Base-by-base conservation (phyloP, 2,329 filamentous ascomycete species). In the Colletotrichum sojae region DNA sequence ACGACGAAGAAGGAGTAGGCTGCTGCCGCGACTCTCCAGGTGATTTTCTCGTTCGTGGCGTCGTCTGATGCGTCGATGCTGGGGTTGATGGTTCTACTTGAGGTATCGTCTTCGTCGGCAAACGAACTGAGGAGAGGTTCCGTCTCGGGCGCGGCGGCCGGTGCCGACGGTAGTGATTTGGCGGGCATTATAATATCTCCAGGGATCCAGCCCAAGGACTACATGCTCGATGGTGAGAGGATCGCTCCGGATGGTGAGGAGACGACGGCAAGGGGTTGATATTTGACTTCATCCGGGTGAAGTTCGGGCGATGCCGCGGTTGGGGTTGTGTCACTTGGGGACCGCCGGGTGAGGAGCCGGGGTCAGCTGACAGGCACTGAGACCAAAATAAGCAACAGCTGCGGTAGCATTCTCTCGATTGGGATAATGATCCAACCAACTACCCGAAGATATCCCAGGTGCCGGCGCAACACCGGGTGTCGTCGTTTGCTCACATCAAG, bases 1-100 rank as follows among this genome's bases (percentile, higher is more conserved):
- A 77, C 53, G 16, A 77, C 73, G 2, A 73, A 45, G 13, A 71
- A 71, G 6, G 65, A 71, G 40, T 43, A 69, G 10, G 67, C 51
- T 4, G 67, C 36, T 5, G 67, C 63, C 15, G 56, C 56, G 15
- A 67, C 22, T 2, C 52, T 66, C 5, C 55, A 18, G 3, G 25
- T 31, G 2, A 27, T n/a, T 3, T 8, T 39, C 3, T 43, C 40
- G 40, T 40, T 13, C 36, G 13, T 2, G 36, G 9, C 36, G 8
- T 15, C 40, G 12, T 43, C 13, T 43, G 40, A 3, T 1, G 12
- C 40, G 13, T 13, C 40, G 40, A 9, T 43, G 2, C 16, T 12
- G 40, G 40, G 27, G 27, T 31, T 8, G 27, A 31, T 2, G 27
- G 27, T 31, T 5, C 27, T 31, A 9, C 27, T 43, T 3, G 16